Evolutionary conservation across 1,284 basidiomycete species (phyloP).

Genomic region (Melampsora larici-populina): DNA sequence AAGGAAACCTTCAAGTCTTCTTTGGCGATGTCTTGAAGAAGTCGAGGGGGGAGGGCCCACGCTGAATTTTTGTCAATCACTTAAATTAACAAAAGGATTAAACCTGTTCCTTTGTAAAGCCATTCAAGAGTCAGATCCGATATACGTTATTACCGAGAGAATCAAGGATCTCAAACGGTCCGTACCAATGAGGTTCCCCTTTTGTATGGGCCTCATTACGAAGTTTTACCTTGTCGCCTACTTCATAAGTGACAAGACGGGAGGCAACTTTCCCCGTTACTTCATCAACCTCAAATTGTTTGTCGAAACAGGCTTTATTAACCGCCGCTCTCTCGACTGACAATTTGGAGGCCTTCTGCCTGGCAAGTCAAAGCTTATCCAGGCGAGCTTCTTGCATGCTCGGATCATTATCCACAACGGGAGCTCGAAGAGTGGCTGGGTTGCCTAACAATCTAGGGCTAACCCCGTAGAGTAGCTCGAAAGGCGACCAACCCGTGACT

Average conservation of each 20-base stretch:
- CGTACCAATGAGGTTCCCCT: too few species aligned
- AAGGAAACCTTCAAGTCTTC: too few species aligned
- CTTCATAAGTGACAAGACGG: background rate
- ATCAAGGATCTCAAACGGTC: conserved; percentile 25
- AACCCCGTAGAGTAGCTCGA: conserved; percentile 5
- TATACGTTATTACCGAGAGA: conserved; percentile 3
- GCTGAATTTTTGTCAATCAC: background rate
- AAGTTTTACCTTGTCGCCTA: background rate
- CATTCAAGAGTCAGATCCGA: background rate
- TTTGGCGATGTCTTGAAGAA: too few species aligned
- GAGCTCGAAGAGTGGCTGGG: background rate
- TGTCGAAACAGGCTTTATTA: background rate
- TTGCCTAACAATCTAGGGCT: background rate
- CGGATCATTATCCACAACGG: background rate
- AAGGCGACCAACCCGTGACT: background rate
- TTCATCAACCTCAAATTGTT: background rate
- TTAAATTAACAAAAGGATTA: background rate
- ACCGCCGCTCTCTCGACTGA: background rate
- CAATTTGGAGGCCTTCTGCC: background rate
- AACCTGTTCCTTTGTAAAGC: background rate
- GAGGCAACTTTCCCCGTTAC: too few species aligned
- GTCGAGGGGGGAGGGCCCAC: background rate
- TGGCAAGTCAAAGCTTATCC: background rate
- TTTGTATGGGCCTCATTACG: conserved; percentile 8
- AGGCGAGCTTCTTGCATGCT: background rate